Percentiles rank a stretch among this genome's conserved stretches.
phyloP scores from a whole-genome alignment of 345 rosid species.

The Kernera saxatilis region DNA sequence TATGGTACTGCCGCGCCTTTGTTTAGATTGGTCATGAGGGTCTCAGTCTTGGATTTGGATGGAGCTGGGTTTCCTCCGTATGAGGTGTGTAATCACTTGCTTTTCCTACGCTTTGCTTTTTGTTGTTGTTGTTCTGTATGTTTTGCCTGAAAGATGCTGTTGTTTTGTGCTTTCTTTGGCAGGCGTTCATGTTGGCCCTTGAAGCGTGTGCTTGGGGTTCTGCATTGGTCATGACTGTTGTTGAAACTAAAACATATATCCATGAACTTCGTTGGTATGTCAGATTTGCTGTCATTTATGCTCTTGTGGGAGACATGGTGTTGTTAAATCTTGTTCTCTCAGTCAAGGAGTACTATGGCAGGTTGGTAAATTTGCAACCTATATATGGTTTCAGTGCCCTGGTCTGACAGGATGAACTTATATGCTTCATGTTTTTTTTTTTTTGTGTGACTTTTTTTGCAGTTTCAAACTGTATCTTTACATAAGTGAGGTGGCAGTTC shows the following conservation, averaged over 20 bases:
- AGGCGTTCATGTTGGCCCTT: conserved; percentile 65
- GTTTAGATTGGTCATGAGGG: conserved; percentile 83
- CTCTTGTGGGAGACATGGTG: conserved; percentile 79
- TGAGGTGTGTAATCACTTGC: conserved; percentile 50
- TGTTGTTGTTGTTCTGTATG: background rate
- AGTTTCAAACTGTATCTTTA: conserved; percentile 70
- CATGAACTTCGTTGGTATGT: conserved; percentile 86
- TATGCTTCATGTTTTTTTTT: conserved; percentile 2
- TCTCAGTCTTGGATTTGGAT: conserved; percentile 74
- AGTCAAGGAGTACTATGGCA: conserved; percentile 57
- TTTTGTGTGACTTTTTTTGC: conserved; percentile 29
- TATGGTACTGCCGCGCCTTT: conserved; percentile 74
- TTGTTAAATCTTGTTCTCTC: conserved; percentile 74
- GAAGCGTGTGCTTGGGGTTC: conserved; percentile 89
- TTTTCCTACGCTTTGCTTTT: background rate
- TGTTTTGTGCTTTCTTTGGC: conserved; percentile 25
- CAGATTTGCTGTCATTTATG: conserved; percentile 74
- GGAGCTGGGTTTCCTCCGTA: conserved; percentile 77
- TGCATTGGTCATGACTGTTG: conserved; percentile 56
- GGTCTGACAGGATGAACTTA: conserved; percentile 18
- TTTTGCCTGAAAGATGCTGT: background rate
- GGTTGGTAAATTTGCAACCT: conserved; percentile 37
- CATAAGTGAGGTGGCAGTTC: conserved; percentile 73
- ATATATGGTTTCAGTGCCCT: background rate
- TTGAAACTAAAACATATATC: conserved; percentile 83